Conservation (phyloP, 1,139 yeast genomes). For the Kurtzmaniella quercitrusa region DNA sequence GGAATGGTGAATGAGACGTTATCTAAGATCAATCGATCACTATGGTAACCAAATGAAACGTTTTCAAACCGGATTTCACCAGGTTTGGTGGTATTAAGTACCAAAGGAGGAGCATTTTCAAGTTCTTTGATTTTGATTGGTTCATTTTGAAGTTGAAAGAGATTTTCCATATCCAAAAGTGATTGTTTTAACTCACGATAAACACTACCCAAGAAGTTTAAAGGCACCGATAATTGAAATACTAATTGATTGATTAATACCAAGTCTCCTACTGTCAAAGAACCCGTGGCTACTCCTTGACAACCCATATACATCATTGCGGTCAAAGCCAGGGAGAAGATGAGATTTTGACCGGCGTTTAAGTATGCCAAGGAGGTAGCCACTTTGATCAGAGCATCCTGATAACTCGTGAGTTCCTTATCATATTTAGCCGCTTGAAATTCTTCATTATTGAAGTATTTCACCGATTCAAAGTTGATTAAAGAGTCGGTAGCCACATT, state of each 20-base stretch:
- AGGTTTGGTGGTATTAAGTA: constrained; percentile 33
- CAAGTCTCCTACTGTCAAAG: constrained; percentile 87
- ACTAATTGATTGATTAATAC: constrained; percentile 95
- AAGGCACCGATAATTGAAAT: constrained; percentile 90
- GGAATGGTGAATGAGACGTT: constrained; percentile 85
- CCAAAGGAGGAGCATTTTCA: constrained; percentile 58
- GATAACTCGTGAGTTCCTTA: constrained; percentile 68
- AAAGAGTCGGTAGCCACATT: constrained; percentile 90
- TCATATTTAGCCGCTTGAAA: constrained; percentile 81
- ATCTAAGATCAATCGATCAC: constrained; percentile 77
- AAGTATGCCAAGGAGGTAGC: constrained; percentile 89
- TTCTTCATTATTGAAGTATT: constrained; percentile 85
- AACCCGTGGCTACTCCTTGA: constrained; percentile 79
- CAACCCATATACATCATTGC: constrained; percentile 99
- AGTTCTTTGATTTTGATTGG: constrained; percentile 61
- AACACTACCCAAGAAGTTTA: constrained; percentile 91
- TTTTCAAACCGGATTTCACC: constrained; percentile 87
- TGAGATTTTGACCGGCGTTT: constrained; percentile 88
- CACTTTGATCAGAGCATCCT: constrained; percentile 78
- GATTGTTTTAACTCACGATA: constrained; percentile 93
- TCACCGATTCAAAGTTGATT: constrained; percentile 91
- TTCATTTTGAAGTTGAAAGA: constrained; percentile 77
- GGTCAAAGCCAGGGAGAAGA: constrained; percentile 87
- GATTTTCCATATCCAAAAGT: constrained; percentile 85
- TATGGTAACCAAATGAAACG: constrained; percentile 89